phyloP scores from a whole-genome alignment of 352 stramenopile species.

The Pythium apleroticum region DNA sequence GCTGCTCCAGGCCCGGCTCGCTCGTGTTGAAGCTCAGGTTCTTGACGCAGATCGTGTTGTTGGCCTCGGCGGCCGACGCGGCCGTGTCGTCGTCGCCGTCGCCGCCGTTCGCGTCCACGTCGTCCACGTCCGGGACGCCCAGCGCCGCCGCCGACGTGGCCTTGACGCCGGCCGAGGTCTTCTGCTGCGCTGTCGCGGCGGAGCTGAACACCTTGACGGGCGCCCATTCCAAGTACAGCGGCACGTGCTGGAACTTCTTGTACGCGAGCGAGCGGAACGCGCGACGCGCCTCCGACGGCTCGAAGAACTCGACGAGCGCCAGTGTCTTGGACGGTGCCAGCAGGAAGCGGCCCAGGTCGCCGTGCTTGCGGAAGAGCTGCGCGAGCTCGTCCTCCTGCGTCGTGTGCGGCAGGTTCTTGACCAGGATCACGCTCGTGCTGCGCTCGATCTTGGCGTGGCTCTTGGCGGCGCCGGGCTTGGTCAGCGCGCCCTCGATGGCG shows the following conservation, averaged over 20 bases:
- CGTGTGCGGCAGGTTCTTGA: conserved; percentile 98
- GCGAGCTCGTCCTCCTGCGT: conserved; percentile 93
- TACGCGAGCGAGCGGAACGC: conserved; percentile 98
- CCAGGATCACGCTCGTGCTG: conserved; percentile 94
- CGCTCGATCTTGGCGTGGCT: conserved; percentile 79
- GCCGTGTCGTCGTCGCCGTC: conserved; percentile 23
- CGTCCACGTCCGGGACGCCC: conserved; percentile 52
- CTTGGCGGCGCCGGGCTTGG: conserved; percentile 44
- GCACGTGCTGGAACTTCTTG: conserved; percentile 97
- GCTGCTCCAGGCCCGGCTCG: conserved; percentile 81
- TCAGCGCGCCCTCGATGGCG: conserved; percentile 86
- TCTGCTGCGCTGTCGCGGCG: conserved; percentile 16
- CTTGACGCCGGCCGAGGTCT: conserved; percentile 44
- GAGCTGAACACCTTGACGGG: conserved; percentile 84
- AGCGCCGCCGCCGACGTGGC: conserved; percentile 29
- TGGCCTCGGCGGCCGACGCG: conserved; percentile 43
- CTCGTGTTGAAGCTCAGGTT: conserved; percentile 98
- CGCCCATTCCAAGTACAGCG: conserved; percentile 99
- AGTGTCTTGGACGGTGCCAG: conserved; percentile 93
- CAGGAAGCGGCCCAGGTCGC: conserved; percentile 87
- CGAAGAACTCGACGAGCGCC: conserved; percentile 95
- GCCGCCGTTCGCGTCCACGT: conserved; percentile 42
- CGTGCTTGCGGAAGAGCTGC: conserved; percentile 93
- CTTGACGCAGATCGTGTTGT: conserved; percentile 96
- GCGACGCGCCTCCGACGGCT: conserved; percentile 93